Conservation (phyloP, 371 early-diverging fungal genomes). For the Mucor circinelloides region DNA sequence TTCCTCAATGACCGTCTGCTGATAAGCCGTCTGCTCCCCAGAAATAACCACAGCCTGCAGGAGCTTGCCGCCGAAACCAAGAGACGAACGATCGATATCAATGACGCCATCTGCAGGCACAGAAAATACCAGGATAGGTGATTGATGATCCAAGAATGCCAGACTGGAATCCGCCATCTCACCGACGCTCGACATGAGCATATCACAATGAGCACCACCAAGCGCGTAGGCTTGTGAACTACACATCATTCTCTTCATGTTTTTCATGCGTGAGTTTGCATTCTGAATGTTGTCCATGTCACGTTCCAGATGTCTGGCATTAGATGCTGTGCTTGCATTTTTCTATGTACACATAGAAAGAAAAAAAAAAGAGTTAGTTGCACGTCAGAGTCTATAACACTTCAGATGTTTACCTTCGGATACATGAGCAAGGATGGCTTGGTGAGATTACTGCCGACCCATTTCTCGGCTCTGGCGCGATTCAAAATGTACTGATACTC, state of each 20-base stretch:
- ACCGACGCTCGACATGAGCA: background rate
- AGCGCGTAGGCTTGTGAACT: background rate
- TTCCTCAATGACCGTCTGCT: constrained; percentile 11
- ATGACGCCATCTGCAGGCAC: constrained; percentile 23
- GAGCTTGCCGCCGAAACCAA: constrained; percentile 34
- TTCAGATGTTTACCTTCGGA: constrained; percentile 42
- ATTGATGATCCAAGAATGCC: constrained; percentile 31
- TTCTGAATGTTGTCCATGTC: background rate
- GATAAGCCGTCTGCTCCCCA: constrained; percentile 31
- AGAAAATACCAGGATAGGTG: constrained; percentile 15
- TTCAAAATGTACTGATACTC: constrained; percentile 63
- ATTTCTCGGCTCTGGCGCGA: constrained; percentile 48
- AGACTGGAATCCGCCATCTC: background rate
- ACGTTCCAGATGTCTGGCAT: background rate
- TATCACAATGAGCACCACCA: background rate
- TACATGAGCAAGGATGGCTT: constrained; percentile 54
- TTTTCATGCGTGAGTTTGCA: background rate
- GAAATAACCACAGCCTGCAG: constrained; percentile 33
- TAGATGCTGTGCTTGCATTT: background rate
- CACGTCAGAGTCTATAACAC: background rate
- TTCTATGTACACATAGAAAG: background rate
- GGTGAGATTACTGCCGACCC: constrained; percentile 52
- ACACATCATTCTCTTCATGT: background rate
- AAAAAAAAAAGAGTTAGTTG: background rate
- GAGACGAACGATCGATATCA: constrained; percentile 16